Base-by-base conservation (phyloP, 2,329 filamentous ascomycete species). In the Paraphoma sp. region DNA sequence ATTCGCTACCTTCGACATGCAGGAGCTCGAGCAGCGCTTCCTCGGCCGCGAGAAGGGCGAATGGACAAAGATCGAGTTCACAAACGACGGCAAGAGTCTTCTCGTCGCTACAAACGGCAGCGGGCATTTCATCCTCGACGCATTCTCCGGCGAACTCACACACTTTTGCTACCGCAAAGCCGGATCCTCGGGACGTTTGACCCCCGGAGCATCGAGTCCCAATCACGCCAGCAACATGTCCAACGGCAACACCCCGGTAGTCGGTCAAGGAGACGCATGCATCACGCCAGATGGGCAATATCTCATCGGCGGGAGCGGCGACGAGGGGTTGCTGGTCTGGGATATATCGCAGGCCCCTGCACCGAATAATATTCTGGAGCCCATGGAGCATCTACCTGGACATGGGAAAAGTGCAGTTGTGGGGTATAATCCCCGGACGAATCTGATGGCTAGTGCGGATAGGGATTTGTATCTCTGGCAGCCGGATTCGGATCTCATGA, bases 61-160 rank as follows among this genome's bases (percentile, higher is more conserved):
- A 10, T 99, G 95, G 95, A 95, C 91, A 1, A 93, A 90, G 66
- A 83, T 99, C 42, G 93, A 97, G 69, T 98, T 99, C 74, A 95
- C 92, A 55, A 99, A 99, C 69, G 95, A 99, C 70, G 95, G 95
- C 16, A 96, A 96, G 71, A 87, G 87, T 57, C 79, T 99, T 46
- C 83, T 99, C 5, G 77, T 99, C 16, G 91, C 91, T 12, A 98
- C 94, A 2, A 91, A 89, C 47, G 92, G 91, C 6, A 84, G 84
- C 49, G 92, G 93, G 0, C 95, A 99, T 76, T 96, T 95, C 70
- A 80, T 99, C 2, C 82, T 99, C n/a, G 95, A 99, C 73, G 91
- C 94, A 1, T 98, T 97, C 73, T 88, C 92, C 42, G 95, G 94
- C 40, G 84, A 83, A 6, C 77, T 98, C 18, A 91, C 89, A 70